These are phyloP conservation scores for Amyloporia xantha DNA, from an alignment of 768 basidiomycete genomes.

Conservation along the genomic window DNA sequence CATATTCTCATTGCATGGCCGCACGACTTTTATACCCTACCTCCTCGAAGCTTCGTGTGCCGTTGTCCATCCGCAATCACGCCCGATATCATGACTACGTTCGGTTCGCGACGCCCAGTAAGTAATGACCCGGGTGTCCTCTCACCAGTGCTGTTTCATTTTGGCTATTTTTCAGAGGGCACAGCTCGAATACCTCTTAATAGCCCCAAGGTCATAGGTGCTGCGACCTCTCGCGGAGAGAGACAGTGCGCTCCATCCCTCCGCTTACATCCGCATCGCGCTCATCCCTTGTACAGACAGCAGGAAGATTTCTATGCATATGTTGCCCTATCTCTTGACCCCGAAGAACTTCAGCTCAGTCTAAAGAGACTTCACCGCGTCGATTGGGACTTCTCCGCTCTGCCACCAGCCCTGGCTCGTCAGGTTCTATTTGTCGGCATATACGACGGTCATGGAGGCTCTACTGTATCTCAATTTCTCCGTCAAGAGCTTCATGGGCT, in stretches of 20 bases:
- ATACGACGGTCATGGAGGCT: conserved; percentile 92
- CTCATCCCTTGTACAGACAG: conserved; percentile 42
- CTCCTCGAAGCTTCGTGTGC: not conserved
- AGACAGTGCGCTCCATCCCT: conserved; percentile 43
- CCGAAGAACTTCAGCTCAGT: conserved; percentile 62
- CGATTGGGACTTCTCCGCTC: conserved; percentile 64
- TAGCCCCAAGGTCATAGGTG: conserved; percentile 74
- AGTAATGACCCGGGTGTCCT: too few species aligned
- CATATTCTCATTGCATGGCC: conserved; percentile 9
- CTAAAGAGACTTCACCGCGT: conserved; percentile 55
- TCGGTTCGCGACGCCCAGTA: conserved; percentile 42
- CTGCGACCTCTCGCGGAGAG: conserved; percentile 69
- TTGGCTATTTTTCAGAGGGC: conserved; percentile 41
- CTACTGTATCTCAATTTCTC: conserved; percentile 81
- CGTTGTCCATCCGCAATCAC: conserved; percentile 9
- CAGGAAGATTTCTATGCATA: conserved; percentile 87
- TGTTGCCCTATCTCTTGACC: conserved; percentile 66
- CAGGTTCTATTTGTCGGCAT: conserved; percentile 86
- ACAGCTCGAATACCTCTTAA: conserved; percentile 61
- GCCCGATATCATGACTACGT: conserved; percentile 65
- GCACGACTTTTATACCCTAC: conserved; percentile 7
- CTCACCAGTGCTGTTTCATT: too few species aligned
- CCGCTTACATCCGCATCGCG: not conserved
- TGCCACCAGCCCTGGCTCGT: conserved; percentile 50
- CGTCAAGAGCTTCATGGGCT: conserved; percentile 80